Base-by-base conservation (phyloP, 768 basidiomycete species). In the Cystobasidiopsis lactophilus region DNA sequence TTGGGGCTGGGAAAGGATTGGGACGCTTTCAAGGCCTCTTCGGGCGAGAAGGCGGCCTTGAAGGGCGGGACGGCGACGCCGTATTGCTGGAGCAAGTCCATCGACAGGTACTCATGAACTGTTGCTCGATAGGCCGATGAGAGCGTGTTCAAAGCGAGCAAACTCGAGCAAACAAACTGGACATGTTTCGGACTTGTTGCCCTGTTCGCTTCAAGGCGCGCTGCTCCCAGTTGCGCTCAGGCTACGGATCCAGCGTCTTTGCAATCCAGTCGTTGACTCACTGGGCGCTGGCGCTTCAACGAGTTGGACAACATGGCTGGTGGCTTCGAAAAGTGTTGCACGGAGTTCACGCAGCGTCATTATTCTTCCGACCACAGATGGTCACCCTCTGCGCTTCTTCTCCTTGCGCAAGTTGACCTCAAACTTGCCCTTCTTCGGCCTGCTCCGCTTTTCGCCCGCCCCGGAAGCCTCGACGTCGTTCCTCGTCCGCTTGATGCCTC, bases 61-160 rank as follows among this genome's bases (percentile, higher is more conserved):
- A 85, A 80, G 70, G 83, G 88, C 18, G 93, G 93, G 14, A 91
- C 96, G 13, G 85, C 79, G 52, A 96, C 81, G 21, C 85, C 88
- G 68, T 93, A 93, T 89, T 96, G 61, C 31, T 50, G 31, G 21
- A 98, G 76, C 43, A 98, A 73, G 58, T 80, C 79, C 68, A 96
- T 82, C 40, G 88, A 91, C 68, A 96, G 89, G 71, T 93, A 85
- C 71, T 98, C 93, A 70, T 98, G 93, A 63, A 98, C 88, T 24
- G 86, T 35, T 16, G 16, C 16, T 16, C 33, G 16, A 91, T 62
- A 95, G 77, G 66, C 9, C 33, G 7, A 35, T 16, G 16, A 35
- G 9, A 7, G 33, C 9, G 33, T 7, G 33, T 7, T 16, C 33
- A 7, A 35, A 35, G 9, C 33, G 16, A 7, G 33, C 7, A 35